Base-by-base conservation (phyloP, 2,329 filamentous ascomycete species). In the Phaeosphaeriaceae sp. region DNA sequence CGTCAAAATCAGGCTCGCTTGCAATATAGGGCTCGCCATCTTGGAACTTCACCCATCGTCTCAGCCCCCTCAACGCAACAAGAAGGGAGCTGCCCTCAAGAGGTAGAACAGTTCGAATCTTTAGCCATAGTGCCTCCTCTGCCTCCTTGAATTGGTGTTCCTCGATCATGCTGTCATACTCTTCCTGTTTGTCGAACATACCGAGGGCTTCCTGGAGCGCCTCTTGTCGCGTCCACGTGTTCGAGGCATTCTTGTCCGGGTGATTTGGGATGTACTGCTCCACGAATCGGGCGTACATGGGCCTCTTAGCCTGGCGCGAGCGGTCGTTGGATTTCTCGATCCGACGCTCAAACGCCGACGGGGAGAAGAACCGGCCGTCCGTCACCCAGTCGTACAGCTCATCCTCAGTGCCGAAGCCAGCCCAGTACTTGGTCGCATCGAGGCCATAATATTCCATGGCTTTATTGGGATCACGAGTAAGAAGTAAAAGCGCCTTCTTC, bases 371-470 rank as follows among this genome's bases (percentile, higher is more conserved):
- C 1, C 84, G 81, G 61, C 86, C 88, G 0, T 73, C 75, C 1
- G 84, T 78, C 1, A 83, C 81, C 79, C 89, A 93, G 19, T 83
- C 79, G 71, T 86, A 93, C 66, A 93, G 75, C 1, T 83, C 84
- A 0, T 86, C 70, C 2, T 83, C 76, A 0, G 76, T 80, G 0
- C 61, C 55, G 66, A 94, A 93, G 0, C 85, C 84, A 13, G 74
- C 66, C 20, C 82, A 76, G 81, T 86, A 91, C 11, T 61, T 73
- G 6, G 75, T 70, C 1, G 70, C 62, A 17, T 85, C 78, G 17
- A 94, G 76, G 0, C 86, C 88, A 0, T 93, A 81, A 65, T 94
- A 92, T 0, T 75, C 51, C 15, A 93, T 80, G 0, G 88, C 82
- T 17, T 81, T 68, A 1, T 62, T 62, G 0, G 90, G 87, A 11